A percentile compares a stretch with the other conserved stretches of the same genome.
Evolutionary conservation across 495 filamentous ascomycete species (phyloP).

Genomic region (Arthonia radiata): DNA sequence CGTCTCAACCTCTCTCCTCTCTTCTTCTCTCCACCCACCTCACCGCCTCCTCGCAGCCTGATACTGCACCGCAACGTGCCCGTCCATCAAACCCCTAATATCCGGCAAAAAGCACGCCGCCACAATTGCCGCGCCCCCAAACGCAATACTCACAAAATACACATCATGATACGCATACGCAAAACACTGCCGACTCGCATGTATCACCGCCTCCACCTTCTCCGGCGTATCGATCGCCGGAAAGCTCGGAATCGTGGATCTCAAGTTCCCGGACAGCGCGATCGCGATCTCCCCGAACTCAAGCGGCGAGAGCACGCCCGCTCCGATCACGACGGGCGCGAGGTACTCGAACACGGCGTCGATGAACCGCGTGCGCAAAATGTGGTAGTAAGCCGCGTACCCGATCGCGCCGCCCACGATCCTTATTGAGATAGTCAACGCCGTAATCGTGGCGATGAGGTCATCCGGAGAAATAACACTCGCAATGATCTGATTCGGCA

Average conservation of each 20-base stretch:
- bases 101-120: neutral
- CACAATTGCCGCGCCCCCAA: neutral
- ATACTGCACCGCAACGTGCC: neutral
- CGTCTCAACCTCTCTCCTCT: too few species aligned
- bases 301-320: too few species aligned
- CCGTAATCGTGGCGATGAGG: neutral
- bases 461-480: neutral
- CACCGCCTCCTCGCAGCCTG: too few species aligned
- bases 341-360: neutral
- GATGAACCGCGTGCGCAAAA: neutral
- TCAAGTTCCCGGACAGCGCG: neutral
- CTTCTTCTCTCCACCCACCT: too few species aligned
- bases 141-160: neutral
- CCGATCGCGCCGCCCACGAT: neutral
- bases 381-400: neutral
- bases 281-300: too few species aligned
- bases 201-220: neutral
- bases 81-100: neutral
- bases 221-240: neutral
- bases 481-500: neutral
- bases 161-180: neutral
- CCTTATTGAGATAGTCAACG: neutral
- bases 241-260: neutral
- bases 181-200: neutral
- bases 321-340: neutral